Conservation (phyloP, 257 asterid species). For the Anisodus tanguticus region DNA sequence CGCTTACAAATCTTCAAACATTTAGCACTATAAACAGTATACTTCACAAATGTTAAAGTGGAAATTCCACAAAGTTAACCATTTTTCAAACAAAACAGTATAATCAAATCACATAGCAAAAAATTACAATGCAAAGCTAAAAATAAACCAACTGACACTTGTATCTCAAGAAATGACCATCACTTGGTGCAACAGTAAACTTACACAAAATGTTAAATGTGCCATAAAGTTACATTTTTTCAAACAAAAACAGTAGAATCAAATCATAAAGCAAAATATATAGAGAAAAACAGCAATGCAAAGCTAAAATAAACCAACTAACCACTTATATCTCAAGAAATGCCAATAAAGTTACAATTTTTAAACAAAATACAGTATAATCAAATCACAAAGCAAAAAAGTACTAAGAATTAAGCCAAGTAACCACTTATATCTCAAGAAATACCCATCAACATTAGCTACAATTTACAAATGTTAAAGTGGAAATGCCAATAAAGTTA, state of each 20-base stretch:
- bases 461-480: too few species aligned
- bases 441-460: slow-evolving; percentile 45
- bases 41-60: neutral
- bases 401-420: slow-evolving; percentile 20
- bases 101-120: slow-evolving; percentile 20
- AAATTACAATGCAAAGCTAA: neutral
- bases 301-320: slow-evolving; percentile 28
- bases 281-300: neutral
- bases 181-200: slow-evolving; percentile 42
- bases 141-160: slow-evolving; percentile 34
- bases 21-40: neutral
- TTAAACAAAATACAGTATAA: too few species aligned
- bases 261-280: slow-evolving; percentile 23
- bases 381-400: too few species aligned
- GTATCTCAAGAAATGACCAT: slow-evolving; percentile 47
- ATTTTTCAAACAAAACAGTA: neutral
- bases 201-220: neutral
- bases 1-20: neutral
- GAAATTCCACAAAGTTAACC: neutral
- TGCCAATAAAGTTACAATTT: slow-evolving; percentile 33
- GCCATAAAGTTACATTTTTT: slow-evolving; percentile 12
- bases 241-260: neutral
- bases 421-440: slow-evolving; percentile 52
- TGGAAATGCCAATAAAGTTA: too few species aligned
- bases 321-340: slow-evolving; percentile 53